These are phyloP conservation scores for Crithidia mellificae DNA, from an alignment of 208 protist species.

Conservation along the genomic window DNA sequence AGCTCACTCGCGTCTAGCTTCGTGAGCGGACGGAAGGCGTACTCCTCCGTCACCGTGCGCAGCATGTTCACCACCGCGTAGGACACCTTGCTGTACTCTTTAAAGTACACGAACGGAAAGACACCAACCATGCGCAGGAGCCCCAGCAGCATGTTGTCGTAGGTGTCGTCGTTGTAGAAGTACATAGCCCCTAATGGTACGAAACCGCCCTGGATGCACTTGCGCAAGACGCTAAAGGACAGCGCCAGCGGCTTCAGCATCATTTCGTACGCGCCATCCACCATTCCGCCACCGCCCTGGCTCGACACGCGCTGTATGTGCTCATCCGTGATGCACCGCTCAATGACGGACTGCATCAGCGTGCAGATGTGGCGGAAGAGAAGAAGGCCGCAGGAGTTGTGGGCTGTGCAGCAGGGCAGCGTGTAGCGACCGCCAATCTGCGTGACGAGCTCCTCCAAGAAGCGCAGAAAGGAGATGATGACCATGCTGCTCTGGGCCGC, in stretches of 20 bases:
- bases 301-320: constrained; percentile 43
- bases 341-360: constrained; percentile 61
- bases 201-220: constrained; percentile 67
- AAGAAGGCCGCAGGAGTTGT: constrained; percentile 71
- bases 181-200: constrained; percentile 84
- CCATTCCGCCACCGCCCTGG: constrained; percentile 24
- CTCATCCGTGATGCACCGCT: constrained; percentile 64
- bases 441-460: constrained; percentile 69
- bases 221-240: constrained; percentile 60
- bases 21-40: constrained; percentile 68
- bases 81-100: constrained; percentile 69
- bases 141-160: constrained; percentile 69
- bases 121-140: constrained; percentile 68
- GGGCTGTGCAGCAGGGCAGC: constrained; percentile 50
- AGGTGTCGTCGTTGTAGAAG: constrained; percentile 84
- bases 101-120: constrained; percentile 62
- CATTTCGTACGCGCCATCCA: constrained; percentile 56
- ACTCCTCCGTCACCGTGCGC: constrained; percentile 64
- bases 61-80: constrained; percentile 62
- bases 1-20: constrained; percentile 61
- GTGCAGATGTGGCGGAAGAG: constrained; percentile 78
- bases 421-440: constrained; percentile 39
- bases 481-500: constrained; percentile 58
- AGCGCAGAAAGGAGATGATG: constrained; percentile 70
- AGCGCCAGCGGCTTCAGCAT: constrained; percentile 83